A percentile compares a stretch with the other conserved stretches of the same genome.
Conservation (phyloP, 441 rosid species). For the Brassica balearica region DNA sequence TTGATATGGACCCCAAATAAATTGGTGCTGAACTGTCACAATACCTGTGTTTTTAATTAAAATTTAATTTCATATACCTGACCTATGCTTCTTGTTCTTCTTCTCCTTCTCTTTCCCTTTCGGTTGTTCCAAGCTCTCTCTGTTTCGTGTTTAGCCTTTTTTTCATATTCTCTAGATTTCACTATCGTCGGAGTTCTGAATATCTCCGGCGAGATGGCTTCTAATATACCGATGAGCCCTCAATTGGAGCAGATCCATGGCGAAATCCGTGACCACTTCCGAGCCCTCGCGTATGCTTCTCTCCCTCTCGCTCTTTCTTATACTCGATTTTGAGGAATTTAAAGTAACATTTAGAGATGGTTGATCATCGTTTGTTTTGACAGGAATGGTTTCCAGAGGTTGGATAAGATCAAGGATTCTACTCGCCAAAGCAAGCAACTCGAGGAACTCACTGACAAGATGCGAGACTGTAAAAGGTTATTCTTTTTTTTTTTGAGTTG, state of each 20-base stretch:
- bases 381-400: conserved; percentile 97
- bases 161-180: conserved; percentile 13
- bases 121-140: conserved; percentile 36
- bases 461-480: conserved; percentile 96
- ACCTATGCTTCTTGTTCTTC: conserved; percentile 47
- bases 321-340: not conserved
- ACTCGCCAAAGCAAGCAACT: conserved; percentile 91
- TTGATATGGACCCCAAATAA: too few relatives aligned
- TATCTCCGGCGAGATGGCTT: conserved; percentile 60
- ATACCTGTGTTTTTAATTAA: conserved; percentile 34
- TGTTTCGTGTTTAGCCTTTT: conserved; percentile 2
- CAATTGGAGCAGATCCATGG: conserved; percentile 99
- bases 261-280: conserved; percentile 87
- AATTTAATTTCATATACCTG: conserved; percentile 11
- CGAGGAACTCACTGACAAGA: conserved; percentile 90
- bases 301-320: not conserved
- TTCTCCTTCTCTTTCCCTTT: conserved; percentile 44
- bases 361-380: conserved; percentile 8
- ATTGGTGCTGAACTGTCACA: conserved; percentile 40
- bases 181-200: conserved; percentile 30
- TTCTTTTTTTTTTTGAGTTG: not conserved
- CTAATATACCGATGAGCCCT: conserved; percentile 72
- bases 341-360: not conserved
- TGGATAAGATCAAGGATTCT: conserved; percentile 94
- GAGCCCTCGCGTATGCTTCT: conserved; percentile 82